phyloP scores from a whole-genome alignment of 305 asterid species.

The Caryopteris hybrid region DNA sequence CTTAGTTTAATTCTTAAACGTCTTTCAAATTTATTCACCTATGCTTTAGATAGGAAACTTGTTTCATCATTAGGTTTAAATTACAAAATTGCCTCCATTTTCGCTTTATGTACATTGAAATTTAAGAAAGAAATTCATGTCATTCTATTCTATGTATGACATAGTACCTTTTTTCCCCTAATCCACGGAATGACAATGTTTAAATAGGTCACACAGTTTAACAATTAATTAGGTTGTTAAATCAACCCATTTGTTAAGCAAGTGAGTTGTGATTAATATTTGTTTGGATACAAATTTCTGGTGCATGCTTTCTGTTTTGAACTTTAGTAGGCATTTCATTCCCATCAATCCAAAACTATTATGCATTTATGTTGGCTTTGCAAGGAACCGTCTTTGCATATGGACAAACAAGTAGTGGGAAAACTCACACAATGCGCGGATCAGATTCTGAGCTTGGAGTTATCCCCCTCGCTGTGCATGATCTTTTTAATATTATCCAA shows the following conservation, averaged over 20 bases:
- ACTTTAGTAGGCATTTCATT: background rate
- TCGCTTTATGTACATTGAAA: background rate
- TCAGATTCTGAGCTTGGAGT: conserved; percentile 82
- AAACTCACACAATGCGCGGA: conserved; percentile 97
- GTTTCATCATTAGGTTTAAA: background rate
- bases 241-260: background rate
- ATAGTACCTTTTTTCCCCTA: too few relatives aligned
- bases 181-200: background rate
- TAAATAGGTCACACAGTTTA: background rate
- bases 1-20: background rate
- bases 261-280: background rate
- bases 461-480: conserved; percentile 76
- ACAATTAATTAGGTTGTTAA: background rate
- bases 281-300: background rate
- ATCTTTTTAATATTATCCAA: conserved; percentile 64
- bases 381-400: conserved; percentile 97
- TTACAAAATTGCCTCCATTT: background rate
- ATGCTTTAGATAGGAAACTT: background rate
- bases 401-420: conserved; percentile 98
- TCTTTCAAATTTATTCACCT: background rate
- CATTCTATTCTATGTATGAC: too few relatives aligned
- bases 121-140: background rate
- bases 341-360: background rate
- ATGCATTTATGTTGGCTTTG: conserved; percentile 14
- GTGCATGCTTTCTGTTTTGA: conserved; percentile 2